Percentiles rank a stretch among this genome's conserved stretches.
These are phyloP conservation scores for Gymnopilus dilepis DNA, from an alignment of 768 basidiomycete genomes.

Conservation along the genomic window DNA sequence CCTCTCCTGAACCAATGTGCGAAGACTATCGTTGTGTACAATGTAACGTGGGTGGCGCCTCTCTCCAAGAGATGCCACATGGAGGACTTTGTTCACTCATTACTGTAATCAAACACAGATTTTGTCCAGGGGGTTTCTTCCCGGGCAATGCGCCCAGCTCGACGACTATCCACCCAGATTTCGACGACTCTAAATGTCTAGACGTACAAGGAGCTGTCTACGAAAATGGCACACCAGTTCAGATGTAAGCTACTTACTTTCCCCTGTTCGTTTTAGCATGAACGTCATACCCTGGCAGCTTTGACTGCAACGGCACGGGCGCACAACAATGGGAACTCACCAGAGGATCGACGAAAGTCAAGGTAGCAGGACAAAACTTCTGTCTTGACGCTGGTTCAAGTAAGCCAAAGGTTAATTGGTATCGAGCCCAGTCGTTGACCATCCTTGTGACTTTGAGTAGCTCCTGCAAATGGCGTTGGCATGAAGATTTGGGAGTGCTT, in stretches of 20 bases:
- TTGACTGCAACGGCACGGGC: constrained; percentile 37
- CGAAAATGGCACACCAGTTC: constrained; percentile 36
- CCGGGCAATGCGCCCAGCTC: neutral
- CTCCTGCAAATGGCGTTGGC: constrained; percentile 34
- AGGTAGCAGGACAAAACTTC: constrained; percentile 36
- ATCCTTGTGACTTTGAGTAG: constrained; percentile 14
- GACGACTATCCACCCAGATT: constrained; percentile 33
- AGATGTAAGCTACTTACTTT: constrained; percentile 29
- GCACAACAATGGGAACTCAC: constrained; percentile 38
- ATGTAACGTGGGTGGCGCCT: constrained; percentile 17
- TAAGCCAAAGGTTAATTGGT: constrained; percentile 16
- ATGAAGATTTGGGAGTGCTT: constrained; percentile 44
- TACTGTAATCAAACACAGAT: neutral
- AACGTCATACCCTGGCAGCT: constrained; percentile 25
- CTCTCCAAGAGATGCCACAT: no score
- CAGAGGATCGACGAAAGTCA: constrained; percentile 32
- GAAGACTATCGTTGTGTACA: neutral
- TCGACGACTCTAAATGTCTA: constrained; percentile 31
- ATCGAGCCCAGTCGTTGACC: neutral
- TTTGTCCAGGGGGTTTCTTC: constrained; percentile 2
- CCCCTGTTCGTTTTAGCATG: neutral
- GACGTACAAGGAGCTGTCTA: constrained; percentile 35
- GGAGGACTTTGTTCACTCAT: no score
- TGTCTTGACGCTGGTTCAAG: constrained; percentile 41
- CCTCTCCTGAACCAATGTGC: neutral